Evolutionary conservation across 768 basidiomycete genomes (phyloP), one percentile per base, ranked within the genome.

Genomic region (Podaxis carcinomalis): DNA sequence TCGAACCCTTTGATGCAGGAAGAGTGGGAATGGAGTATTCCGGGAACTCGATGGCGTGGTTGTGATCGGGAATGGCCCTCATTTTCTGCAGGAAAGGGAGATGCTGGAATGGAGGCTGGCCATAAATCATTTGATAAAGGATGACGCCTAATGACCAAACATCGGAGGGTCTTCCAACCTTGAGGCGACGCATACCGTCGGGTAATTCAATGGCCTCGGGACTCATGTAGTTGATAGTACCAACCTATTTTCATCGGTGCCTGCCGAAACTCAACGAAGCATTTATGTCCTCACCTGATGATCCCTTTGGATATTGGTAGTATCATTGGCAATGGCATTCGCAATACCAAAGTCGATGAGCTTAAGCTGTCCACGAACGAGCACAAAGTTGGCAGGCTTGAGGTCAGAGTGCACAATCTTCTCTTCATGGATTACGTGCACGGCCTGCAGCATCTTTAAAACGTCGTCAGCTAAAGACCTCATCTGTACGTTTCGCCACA

Each of bases 281-380:
- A 6, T 9, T 10, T 16, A 10, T 5, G 37, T 56, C 42, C 75
- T 28, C 67, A 93, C 93, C 83, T 95, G 94, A 69, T 93, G 92
- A 66, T 99, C 96, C 59, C 96, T 83, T 65, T 96, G 94, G 60
- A 98, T 98, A 68, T 99, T 98, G 2, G 96, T 98, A 1, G 96
- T 99, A 67, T 99, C 96, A 69, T 95, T 98, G 16, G 95, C 95
- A 65, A 99, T 96, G 7, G 95, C 95, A 70, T 98, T 98, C 13
- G 96, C 95, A 68, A 99, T 99, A n/a, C 96, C 96, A 69, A 99
- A 99, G 72, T 99, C 96, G 65, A 99, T 99, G 64, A 99, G 78
- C 81, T 99, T 99, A 59, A 99, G 79, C 65, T 93, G 90, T 4
- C 96, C 96, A 61, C 89, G 88, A 59, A 98, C 96, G 32, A 99